Percentiles rank a stretch among this genome's conserved stretches.
Evolutionary conservation across 371 early-diverging fungal genomes (phyloP).

Genomic region (Rhizopus sp.): DNA sequence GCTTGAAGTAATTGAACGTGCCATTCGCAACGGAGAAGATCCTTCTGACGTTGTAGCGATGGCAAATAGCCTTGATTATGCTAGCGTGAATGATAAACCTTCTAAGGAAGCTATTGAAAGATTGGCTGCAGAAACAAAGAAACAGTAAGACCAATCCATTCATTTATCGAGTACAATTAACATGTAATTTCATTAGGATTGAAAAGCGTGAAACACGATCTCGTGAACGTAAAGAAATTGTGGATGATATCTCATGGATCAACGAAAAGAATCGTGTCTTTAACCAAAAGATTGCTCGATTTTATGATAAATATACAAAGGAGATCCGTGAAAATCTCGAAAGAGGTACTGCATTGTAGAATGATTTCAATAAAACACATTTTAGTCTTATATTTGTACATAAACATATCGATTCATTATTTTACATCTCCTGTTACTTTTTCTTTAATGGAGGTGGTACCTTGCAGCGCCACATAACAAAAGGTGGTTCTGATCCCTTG

Average conservation of each 20-base stretch:
- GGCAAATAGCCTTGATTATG: conserved; percentile 73
- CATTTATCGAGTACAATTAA: too few species aligned
- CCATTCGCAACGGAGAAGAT: conserved; percentile 45
- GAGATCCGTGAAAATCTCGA: conserved; percentile 91
- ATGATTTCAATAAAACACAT: not conserved
- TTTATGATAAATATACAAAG: conserved; percentile 91
- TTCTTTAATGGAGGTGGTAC: conserved; percentile 35
- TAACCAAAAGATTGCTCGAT: conserved; percentile 92
- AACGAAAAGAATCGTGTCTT: conserved; percentile 94
- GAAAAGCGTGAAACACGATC: conserved; percentile 71
- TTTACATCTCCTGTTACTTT: conserved; percentile 5
- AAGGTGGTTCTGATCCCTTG: conserved; percentile 55
- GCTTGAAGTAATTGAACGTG: conserved; percentile 38
- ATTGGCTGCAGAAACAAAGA: conserved; percentile 73
- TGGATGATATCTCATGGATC: conserved; percentile 93
- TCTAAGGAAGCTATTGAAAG: conserved; percentile 69
- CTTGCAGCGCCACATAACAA: conserved; percentile 54
- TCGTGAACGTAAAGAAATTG: conserved; percentile 70
- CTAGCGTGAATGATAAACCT: conserved; percentile 63
- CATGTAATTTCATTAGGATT: conserved; percentile 42
- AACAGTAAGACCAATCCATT: conserved; percentile 61
- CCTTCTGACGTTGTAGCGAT: conserved; percentile 60
- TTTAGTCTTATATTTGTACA: not conserved
- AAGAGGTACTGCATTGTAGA: conserved; percentile 80
- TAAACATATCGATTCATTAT: not conserved